Evolutionary conservation across 2,329 filamentous ascomycete genomes (phyloP).

Genomic region (Xylariaceae sp.): DNA sequence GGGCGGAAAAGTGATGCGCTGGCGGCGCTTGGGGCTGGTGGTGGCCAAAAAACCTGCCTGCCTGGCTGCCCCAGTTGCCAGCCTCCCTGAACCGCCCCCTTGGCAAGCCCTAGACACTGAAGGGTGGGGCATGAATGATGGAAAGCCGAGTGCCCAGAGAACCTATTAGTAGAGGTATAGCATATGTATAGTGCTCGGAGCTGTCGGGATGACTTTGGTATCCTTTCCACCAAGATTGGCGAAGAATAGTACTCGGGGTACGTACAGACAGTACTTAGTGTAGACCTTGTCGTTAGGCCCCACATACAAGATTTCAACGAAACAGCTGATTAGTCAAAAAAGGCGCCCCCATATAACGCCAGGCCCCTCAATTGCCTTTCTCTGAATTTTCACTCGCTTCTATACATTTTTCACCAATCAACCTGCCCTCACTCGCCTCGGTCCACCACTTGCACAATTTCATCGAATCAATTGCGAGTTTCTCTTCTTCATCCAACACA

Average conservation of each 20-base stretch:
- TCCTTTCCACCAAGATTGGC: neutral
- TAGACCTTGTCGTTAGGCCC: constrained; percentile 18
- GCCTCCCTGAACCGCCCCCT: constrained; percentile 5
- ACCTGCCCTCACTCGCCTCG: constrained; percentile 39
- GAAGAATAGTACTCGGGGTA: constrained; percentile 17
- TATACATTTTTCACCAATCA: constrained; percentile 47
- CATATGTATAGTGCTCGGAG: constrained; percentile 18
- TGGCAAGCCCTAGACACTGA: constrained; percentile 4
- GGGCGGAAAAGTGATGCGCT: constrained; percentile 28
- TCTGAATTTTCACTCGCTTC: constrained; percentile 44
- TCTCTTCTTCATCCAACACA: constrained; percentile 41
- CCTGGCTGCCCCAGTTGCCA: neutral
- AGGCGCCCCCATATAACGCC: constrained; percentile 44
- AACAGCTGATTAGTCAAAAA: constrained; percentile 46
- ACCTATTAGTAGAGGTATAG: neutral
- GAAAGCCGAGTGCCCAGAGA: neutral
- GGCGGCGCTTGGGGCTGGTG: constrained; percentile 27
- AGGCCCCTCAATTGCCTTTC: constrained; percentile 39
- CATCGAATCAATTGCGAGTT: constrained; percentile 45
- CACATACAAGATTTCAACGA: constrained; percentile 29
- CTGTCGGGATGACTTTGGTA: constrained; percentile 17
- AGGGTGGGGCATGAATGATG: neutral
- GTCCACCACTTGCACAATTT: constrained; percentile 43
- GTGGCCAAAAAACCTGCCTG: constrained; percentile 28
- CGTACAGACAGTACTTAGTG: constrained; percentile 11